These are phyloP conservation scores for Spinacia oleracea DNA, from an alignment of 179 eudicot species.

Conservation along the genomic window DNA sequence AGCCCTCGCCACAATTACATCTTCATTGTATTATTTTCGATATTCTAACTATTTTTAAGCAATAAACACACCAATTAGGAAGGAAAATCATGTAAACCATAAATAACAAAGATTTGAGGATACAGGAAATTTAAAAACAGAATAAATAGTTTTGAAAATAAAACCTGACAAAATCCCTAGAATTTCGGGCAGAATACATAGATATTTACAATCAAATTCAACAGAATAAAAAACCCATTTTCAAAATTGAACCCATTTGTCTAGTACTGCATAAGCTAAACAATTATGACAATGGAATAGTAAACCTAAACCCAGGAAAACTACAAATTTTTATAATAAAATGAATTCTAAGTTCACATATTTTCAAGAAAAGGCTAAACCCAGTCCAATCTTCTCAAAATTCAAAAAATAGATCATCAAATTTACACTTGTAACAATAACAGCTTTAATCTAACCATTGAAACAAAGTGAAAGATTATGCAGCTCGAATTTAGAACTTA, in stretches of 20 bases:
- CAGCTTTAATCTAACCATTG: background rate
- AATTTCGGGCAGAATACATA: background rate
- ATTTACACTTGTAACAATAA: background rate
- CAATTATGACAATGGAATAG: background rate
- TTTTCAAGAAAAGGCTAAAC: background rate
- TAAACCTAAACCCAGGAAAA: constrained; percentile 10
- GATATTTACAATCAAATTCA: background rate
- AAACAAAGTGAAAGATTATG: background rate
- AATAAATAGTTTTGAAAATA: background rate
- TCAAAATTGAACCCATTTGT: background rate
- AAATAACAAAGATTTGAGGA: background rate
- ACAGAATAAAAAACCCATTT: background rate
- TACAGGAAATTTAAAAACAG: background rate
- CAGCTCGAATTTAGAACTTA: background rate
- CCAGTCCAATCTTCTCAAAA: background rate
- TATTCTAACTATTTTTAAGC: too few species aligned
- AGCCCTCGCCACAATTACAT: constrained; percentile 15
- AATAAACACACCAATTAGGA: background rate
- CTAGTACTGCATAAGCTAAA: background rate
- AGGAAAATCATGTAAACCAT: background rate
- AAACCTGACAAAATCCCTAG: background rate
- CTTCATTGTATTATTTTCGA: background rate
- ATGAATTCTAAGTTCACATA: background rate
- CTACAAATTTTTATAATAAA: background rate
- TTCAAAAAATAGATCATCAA: background rate